Evolutionary conservation across 176 grass and related monocot species (phyloP).

Genomic region (Zea luxurians): DNA sequence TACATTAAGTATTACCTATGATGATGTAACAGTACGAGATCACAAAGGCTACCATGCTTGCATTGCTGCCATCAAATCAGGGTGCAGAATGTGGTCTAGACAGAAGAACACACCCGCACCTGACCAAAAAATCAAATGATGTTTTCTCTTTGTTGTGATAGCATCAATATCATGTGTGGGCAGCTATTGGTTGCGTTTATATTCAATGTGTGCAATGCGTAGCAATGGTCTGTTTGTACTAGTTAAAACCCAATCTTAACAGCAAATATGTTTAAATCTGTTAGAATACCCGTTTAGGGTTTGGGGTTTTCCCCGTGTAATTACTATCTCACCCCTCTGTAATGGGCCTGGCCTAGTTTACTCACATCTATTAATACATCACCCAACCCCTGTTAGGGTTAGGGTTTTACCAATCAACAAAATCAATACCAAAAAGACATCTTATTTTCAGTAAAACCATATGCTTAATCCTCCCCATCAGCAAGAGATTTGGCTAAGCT

Average conservation of each 20-base stretch:
- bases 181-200: conserved; percentile 7
- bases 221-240: neutral
- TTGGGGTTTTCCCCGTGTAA: too few species aligned
- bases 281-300: too few species aligned
- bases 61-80: conserved; percentile 26
- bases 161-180: neutral
- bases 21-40: neutral
- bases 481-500: neutral
- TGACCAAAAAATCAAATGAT: neutral
- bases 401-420: too few species aligned
- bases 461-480: neutral
- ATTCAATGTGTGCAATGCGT: neutral
- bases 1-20: neutral
- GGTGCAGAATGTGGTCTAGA: neutral
- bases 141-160: neutral
- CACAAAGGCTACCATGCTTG: conserved; percentile 4
- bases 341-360: too few species aligned
- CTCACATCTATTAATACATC: too few species aligned
- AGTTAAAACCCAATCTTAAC: conserved; percentile 1
- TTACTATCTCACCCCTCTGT: too few species aligned
- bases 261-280: neutral
- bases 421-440: conserved; percentile 20
- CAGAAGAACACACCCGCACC: conserved; percentile 1
- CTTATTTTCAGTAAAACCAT: neutral
- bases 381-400: too few species aligned